These are phyloP conservation scores for Saturnispora dispora DNA, from an alignment of 805 yeast genomes.

Conservation along the genomic window DNA sequence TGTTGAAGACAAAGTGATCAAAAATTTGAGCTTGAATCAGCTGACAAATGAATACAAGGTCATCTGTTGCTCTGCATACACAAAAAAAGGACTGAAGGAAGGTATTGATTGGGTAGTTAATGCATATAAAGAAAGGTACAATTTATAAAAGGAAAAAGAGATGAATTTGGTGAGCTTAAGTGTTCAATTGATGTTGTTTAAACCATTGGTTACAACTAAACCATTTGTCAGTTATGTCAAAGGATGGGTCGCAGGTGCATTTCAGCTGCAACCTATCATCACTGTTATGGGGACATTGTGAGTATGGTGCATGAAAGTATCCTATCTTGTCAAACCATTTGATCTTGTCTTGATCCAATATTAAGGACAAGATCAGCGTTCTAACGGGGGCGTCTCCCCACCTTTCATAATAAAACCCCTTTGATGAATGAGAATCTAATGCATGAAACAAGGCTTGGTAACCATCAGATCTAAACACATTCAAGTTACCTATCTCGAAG, in stretches of 20 bases:
- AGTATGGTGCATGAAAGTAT: conserved; percentile 70
- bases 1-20: neutral
- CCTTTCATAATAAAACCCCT: conserved; percentile 82
- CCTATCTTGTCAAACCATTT: conserved; percentile 76
- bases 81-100: conserved; percentile 32
- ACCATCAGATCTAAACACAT: conserved; percentile 61
- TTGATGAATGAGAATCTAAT: conserved; percentile 49
- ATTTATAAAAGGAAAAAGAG: conserved; percentile 10
- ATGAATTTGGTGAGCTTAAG: neutral
- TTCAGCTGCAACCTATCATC: conserved; percentile 41
- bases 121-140: conserved; percentile 34
- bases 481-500: conserved; percentile 69
- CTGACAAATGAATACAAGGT: conserved; percentile 27
- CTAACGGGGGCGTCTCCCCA: conserved; percentile 91
- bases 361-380: conserved; percentile 61
- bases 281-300: conserved; percentile 65
- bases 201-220: conserved; percentile 29
- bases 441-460: conserved; percentile 57
- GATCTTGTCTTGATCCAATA: conserved; percentile 56
- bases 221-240: conserved; percentile 57
- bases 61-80: conserved; percentile 40
- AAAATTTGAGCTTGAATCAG: conserved; percentile 22
- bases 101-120: conserved; percentile 37
- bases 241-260: conserved; percentile 63
- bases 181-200: neutral